Conservation (phyloP, 2,329 filamentous ascomycete species). For the Fonsecaea monophora region DNA sequence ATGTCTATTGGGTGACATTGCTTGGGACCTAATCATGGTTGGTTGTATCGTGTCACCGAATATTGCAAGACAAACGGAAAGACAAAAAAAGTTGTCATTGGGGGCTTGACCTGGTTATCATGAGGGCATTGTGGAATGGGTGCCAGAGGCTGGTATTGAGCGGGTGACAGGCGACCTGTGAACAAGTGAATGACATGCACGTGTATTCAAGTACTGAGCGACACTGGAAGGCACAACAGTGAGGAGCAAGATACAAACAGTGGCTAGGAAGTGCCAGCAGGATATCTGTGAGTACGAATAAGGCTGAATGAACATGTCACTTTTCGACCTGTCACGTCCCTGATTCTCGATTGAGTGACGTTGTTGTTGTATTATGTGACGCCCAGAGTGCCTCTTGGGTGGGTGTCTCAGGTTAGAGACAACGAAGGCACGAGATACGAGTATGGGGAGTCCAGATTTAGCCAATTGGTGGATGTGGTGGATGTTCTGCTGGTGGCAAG, state of each 20-base stretch:
- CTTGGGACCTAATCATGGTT: slow-evolving; percentile 26
- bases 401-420: not conserved
- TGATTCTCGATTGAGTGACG: not conserved
- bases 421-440: not conserved
- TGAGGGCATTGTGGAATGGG: slow-evolving; percentile 14
- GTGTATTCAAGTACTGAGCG: slow-evolving; percentile 25
- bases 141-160: slow-evolving; percentile 6
- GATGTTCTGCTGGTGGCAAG: slow-evolving; percentile 7
- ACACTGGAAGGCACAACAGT: slow-evolving; percentile 23
- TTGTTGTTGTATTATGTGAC: not conserved
- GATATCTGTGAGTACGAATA: slow-evolving; percentile 28
- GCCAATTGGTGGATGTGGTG: slow-evolving; percentile 3
- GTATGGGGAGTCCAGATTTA: not conserved
- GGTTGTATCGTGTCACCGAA: slow-evolving; percentile 32
- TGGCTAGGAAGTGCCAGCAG: slow-evolving; percentile 18
- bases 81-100: slow-evolving; percentile 19
- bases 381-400: too few species aligned
- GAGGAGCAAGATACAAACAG: slow-evolving; percentile 24
- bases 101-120: slow-evolving; percentile 20
- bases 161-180: slow-evolving; percentile 6
- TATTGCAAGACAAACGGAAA: slow-evolving; percentile 25
- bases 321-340: not conserved
- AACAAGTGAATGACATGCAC: slow-evolving; percentile 17
- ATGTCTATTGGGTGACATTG: slow-evolving; percentile 29
- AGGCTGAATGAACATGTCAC: slow-evolving; percentile 10